Evolutionary conservation across 116 monocot genomes (phyloP), one percentile per base, ranked within the genome.

Genomic region (Dioscorea cayenensis): DNA sequence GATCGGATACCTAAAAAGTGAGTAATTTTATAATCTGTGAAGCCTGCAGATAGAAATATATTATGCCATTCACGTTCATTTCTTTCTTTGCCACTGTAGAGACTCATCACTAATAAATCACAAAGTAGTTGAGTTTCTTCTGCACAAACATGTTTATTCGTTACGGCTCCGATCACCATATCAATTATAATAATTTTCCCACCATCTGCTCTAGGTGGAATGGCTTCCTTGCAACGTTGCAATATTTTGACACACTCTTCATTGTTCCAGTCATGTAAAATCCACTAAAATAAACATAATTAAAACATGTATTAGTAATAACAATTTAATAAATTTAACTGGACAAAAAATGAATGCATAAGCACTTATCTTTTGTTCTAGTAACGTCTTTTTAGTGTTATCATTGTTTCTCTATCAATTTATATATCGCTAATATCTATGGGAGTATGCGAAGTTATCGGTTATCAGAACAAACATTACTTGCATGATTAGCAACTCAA

Each of bases 221-320:
- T 68, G 4, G 79, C 79, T 14, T 79, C 73, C 55, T 79, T 79
- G 74, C 79, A 79, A 9, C 63, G 28, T 37, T 58, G n/a, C n/a
- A n/a, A n/a, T n/a, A n/a, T n/a, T n/a, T n/a, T n/a, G n/a, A n/a
- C n/a, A n/a, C n/a, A n/a, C 6, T 72, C 72, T 21, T 72, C 61
- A 19, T 72, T 72, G 13, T 28, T 73, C 73, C 73, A 72, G 62
- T 78, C 77, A 66, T 77, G 77, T 6, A 78, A 64, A 50, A 76
- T 48, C 70, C 68, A 68, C 75, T 75, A 59, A 49, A 74, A 59
- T n/a, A n/a, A n/a, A n/a, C n/a, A 19, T 12, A 17, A 27, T 62
- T 1, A 17, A n/a, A 4, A 62, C 21, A 62, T 29, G 3, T 29
- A n/a, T n/a, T n/a, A n/a, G n/a, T n/a, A n/a, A n/a, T n/a, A n/a